Evolutionary conservation across 768 basidiomycete genomes (phyloP), one percentile per base, ranked within the genome.

Genomic region (Termitomyces bulborhizus): DNA sequence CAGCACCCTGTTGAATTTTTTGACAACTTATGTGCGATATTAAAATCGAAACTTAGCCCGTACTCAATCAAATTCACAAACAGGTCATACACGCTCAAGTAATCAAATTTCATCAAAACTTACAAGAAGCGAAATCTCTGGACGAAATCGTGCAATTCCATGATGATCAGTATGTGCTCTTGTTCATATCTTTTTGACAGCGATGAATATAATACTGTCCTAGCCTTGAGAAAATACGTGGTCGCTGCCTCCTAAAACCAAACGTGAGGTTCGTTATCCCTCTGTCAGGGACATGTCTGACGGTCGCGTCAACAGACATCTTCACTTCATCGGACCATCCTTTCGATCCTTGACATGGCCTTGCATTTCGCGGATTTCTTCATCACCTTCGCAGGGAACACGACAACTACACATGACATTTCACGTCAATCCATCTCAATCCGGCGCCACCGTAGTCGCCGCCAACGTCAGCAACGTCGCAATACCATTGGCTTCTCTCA

Each of bases 131-230:
- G 1, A 74, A 71, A 51, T 89, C 88, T 3, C 73, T 93, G 13
- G 91, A 92, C 61, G 85, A 90, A 53, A 86, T 90, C 75, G 85
- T 92, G 46, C 68, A 69, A 32, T 57, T 85, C 12, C 90, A 93
- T 62, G 75, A 83, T 32, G 76, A 81, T 27, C 84, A 90, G 90
- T 91, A 60, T 60, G 88, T 71, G 51, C 16, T 36, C 43, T 32
- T 29, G 11, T 31, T 46, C 34, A 6, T 36, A 1, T 37, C 15
- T 37, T 26, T 9, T 31, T 32, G 52, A 27, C 47, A 31, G 41
- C 48, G 4, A 12, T 26, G 21, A 7, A 13, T 49, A n/a, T 43
- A 52, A 40, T 6, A 36, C 16, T 31, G 31, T 47, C 11, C 16
- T 31, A 61, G 60, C 27, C 73, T 90, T 34, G 77, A 81, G 44